Evolutionary conservation across 768 basidiomycete species (phyloP).

Genomic region (Tephrocybe rancida): DNA sequence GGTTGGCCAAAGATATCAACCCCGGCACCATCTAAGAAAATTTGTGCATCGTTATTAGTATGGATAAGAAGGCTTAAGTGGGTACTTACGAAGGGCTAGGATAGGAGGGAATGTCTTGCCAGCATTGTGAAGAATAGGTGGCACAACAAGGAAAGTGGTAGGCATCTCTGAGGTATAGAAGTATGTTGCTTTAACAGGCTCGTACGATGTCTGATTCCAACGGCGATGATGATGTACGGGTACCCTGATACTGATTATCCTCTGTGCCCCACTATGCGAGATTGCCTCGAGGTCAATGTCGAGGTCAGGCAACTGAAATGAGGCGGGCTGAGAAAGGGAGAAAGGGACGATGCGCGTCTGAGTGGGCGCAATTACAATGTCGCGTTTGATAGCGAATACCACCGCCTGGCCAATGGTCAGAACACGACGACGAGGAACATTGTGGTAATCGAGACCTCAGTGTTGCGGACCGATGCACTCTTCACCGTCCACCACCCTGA

Average conservation of each 20-base stretch:
- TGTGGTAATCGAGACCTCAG: constrained; percentile 12
- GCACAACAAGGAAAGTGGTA: constrained; percentile 57
- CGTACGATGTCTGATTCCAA: constrained; percentile 38
- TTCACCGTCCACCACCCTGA: constrained; percentile 59
- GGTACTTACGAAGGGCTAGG: constrained; percentile 61
- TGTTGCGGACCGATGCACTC: constrained; percentile 18
- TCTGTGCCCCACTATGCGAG: constrained; percentile 22
- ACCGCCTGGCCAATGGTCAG: constrained; percentile 25
- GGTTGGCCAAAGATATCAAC: constrained; percentile 60
- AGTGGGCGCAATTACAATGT: constrained; percentile 53
- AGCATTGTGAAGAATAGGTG: constrained; percentile 44
- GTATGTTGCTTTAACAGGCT: constrained; percentile 57
- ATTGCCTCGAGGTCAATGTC: constrained; percentile 41
- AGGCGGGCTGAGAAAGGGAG: constrained; percentile 40
- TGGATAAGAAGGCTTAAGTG: neutral
- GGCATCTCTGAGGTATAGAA: constrained; percentile 58
- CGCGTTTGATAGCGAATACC: constrained; percentile 25
- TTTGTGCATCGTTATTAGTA: neutral
- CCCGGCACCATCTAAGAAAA: constrained; percentile 76
- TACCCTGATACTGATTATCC: constrained; percentile 37
- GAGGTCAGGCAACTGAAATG: constrained; percentile 33
- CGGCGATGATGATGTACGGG: constrained; percentile 45
- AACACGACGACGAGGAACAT: neutral
- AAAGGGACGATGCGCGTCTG: constrained; percentile 67
- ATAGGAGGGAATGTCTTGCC: constrained; percentile 48